Conservation (phyloP, 306 rosid genomes). For the Vigna radiata region DNA sequence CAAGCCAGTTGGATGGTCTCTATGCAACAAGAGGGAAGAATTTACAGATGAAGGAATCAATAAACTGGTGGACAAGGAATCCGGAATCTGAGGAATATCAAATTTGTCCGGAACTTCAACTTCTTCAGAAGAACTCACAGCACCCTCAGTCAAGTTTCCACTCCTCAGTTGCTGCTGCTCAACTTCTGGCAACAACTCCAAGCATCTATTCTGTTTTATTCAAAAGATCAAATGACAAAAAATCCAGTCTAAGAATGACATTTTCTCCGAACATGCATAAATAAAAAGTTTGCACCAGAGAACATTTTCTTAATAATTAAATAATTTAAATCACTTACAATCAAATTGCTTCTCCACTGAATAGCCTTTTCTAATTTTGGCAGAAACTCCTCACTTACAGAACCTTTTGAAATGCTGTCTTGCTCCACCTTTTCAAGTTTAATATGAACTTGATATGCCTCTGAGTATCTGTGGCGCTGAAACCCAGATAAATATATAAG, state of each 20-base stretch:
- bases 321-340: slow-evolving; percentile 69
- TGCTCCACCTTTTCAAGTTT: slow-evolving; percentile 72
- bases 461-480: slow-evolving; percentile 86
- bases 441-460: slow-evolving; percentile 85
- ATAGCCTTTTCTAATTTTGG: slow-evolving; percentile 65
- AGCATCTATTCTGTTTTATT: slow-evolving; percentile 75
- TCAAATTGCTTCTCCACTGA: slow-evolving; percentile 76
- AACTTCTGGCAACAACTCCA: slow-evolving; percentile 89
- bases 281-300: background rate
- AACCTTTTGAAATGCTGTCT: slow-evolving; percentile 63
- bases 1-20: slow-evolving; percentile 47
- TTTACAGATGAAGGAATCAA: slow-evolving; percentile 68
- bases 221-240: slow-evolving; percentile 40
- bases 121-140: slow-evolving; percentile 50
- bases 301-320: slow-evolving; percentile 6
- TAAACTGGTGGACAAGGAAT: slow-evolving; percentile 63
- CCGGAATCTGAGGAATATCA: slow-evolving; percentile 59
- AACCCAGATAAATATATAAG: slow-evolving; percentile 44
- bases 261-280: slow-evolving; percentile 28
- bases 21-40: slow-evolving; percentile 49
- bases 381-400: slow-evolving; percentile 60
- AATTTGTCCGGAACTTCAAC: slow-evolving; percentile 57
- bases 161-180: slow-evolving; percentile 70
- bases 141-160: slow-evolving; percentile 57
- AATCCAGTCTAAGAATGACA: slow-evolving; percentile 2